phyloP scores from a whole-genome alignment of 768 basidiomycete genomes.

The Ramaria sp. region DNA sequence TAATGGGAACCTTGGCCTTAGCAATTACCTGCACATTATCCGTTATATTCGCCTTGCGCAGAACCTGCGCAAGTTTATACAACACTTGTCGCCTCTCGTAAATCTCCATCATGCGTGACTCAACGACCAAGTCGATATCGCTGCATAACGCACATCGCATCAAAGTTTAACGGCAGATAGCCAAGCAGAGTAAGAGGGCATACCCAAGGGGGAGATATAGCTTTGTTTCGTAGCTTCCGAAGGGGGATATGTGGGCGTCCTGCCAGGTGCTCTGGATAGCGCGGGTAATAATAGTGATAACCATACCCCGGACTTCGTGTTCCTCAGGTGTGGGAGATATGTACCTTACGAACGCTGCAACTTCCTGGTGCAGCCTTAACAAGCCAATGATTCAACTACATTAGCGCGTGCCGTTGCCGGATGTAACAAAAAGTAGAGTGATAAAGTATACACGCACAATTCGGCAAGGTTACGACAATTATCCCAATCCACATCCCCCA shows the following conservation, averaged over 20 bases:
- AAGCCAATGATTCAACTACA: neutral
- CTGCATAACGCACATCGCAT: slow-evolving; percentile 28
- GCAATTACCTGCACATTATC: slow-evolving; percentile 78
- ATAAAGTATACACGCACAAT: slow-evolving; percentile 42
- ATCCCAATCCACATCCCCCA: slow-evolving; percentile 58
- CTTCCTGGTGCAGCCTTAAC: slow-evolving; percentile 74
- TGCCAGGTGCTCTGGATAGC: slow-evolving; percentile 58
- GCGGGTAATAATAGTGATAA: slow-evolving; percentile 58
- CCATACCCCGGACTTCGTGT: slow-evolving; percentile 70
- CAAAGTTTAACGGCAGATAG: neutral
- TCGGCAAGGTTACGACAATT: slow-evolving; percentile 70
- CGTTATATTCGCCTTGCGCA: slow-evolving; percentile 69
- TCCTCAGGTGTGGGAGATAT: slow-evolving; percentile 81
- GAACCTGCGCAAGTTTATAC: slow-evolving; percentile 63
- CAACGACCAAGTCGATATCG: slow-evolving; percentile 90
- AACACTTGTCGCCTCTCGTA: slow-evolving; percentile 61
- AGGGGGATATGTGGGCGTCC: slow-evolving; percentile 74
- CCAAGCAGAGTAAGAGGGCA: slow-evolving; percentile 19
- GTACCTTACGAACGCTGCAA: slow-evolving; percentile 74
- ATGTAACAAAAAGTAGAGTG: neutral
- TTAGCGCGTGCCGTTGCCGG: neutral
- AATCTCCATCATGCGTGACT: slow-evolving; percentile 67
- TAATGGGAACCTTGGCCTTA: slow-evolving; percentile 91
- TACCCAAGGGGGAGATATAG: slow-evolving; percentile 90
- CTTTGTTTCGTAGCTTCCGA: slow-evolving; percentile 90